Percentiles rank a stretch among this genome's conserved stretches.
phyloP scores from a whole-genome alignment of 176 grass and related monocot genomes.

The Phyllostachys edulis region DNA sequence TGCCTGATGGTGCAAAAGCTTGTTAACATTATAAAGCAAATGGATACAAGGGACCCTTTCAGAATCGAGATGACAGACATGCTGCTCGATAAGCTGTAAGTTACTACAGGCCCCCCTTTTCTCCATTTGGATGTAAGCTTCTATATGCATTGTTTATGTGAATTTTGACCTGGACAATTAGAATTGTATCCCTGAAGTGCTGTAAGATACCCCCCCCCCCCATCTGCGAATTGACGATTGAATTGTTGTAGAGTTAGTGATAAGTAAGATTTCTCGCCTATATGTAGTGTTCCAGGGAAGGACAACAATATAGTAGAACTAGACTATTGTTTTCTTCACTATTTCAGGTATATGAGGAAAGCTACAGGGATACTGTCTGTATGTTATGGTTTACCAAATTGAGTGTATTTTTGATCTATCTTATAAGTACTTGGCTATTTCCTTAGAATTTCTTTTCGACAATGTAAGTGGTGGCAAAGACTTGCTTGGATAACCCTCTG shows the following conservation, averaged over 20 bases:
- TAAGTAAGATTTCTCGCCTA: not conserved
- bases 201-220: too few species aligned
- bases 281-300: not conserved
- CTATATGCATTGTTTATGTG: not conserved
- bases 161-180: not conserved
- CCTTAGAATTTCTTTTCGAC: not conserved
- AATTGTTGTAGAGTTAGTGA: not conserved
- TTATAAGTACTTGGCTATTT: not conserved
- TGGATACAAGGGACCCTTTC: conserved; percentile 72
- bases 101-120: not conserved
- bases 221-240: not conserved
- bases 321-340: not conserved
- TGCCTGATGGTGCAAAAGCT: conserved; percentile 67
- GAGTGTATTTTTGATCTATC: not conserved
- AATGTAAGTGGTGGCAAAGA: not conserved
- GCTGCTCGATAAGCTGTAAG: conserved; percentile 77
- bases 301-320: not conserved
- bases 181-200: not conserved
- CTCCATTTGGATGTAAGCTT: not conserved
- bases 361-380: not conserved
- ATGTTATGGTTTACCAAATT: not conserved
- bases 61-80: conserved; percentile 72
- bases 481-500: not conserved
- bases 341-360: not conserved
- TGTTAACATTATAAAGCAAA: conserved; percentile 73